Evolutionary conservation across 2,329 filamentous ascomycete genomes (phyloP), one percentile per base, ranked within the genome.

Genomic region (Cladosporium sp.): DNA sequence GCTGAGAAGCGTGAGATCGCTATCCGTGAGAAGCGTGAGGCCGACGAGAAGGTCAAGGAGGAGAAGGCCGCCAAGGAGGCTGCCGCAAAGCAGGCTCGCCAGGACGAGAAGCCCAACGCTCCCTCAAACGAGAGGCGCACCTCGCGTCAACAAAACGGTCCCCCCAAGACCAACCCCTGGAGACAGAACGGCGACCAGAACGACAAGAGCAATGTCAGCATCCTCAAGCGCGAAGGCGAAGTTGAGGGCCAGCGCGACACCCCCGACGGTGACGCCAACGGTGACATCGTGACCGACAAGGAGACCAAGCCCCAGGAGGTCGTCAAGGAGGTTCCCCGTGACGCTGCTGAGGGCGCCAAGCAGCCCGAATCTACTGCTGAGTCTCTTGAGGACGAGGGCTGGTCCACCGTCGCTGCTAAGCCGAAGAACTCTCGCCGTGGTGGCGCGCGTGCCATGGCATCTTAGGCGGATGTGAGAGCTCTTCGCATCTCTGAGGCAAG

Each of bases 1-100:
- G 92, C 94, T 63, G 89, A 95, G 73, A 95, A 89, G 78, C 80
- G 86, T 57, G 76, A 86, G 62, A 76, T 87, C 52, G 79, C 80
- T 6, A 56, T 90, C 20, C 83, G 83, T 56, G 84, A 93, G 69
- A 95, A 94, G 80, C 87, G 85, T 65, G 90, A 95, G 61, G 82
- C 85, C 1, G 88, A 93, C 1, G 88, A 93, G 55, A 93, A 91
- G 74, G 85, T 82, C 38, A 90, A 88, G 69, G 88, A 83, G 45
- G 83, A 84, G 57, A 80, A 77, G 67, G 57, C 61, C 50, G 69
- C 70, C 25, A 77, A 78, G 45, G 84, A 86, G 59, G 78, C 81
- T 43, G 77, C 76, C n/a, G 71, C 79, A 19, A 82, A 83, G 67
- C 77, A 80, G 53, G 77, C 58, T 11, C 60, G 62, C 38, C 65